Evolutionary conservation across 495 filamentous ascomycete species (phyloP).

Genomic region (Rusavskia elegans): DNA sequence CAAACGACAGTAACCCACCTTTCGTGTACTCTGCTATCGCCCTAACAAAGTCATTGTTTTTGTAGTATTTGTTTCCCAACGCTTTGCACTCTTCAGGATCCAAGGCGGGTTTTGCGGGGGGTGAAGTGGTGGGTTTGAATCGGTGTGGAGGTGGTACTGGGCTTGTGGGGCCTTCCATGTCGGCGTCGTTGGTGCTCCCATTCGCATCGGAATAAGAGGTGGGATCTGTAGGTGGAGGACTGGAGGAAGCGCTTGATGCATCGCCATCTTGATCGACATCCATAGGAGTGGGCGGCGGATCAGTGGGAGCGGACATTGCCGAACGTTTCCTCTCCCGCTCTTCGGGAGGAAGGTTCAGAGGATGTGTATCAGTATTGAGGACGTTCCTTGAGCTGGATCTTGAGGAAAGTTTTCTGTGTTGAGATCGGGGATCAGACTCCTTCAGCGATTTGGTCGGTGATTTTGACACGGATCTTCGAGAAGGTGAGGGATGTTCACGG

Average conservation of each 20-base stretch:
- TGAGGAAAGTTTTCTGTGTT: conserved; percentile 21
- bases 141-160: conserved; percentile 73
- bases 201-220: conserved; percentile 16
- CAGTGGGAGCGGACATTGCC: conserved; percentile 50
- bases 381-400: conserved; percentile 13
- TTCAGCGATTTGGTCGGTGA: conserved; percentile 8
- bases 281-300: conserved; percentile 45
- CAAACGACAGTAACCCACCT: conserved; percentile 37
- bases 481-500: conserved; percentile 2
- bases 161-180: conserved; percentile 32
- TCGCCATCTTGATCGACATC: conserved; percentile 60
- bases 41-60: conserved; percentile 67
- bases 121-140: conserved; percentile 39
- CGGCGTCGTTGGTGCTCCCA: conserved; percentile 34
- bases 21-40: conserved; percentile 90
- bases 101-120: conserved; percentile 30
- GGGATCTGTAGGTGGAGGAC: conserved; percentile 11
- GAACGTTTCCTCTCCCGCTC: conserved; percentile 60
- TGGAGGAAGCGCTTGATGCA: conserved; percentile 25
- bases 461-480: conserved; percentile 3
- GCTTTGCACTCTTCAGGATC: conserved; percentile 85
- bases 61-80: conserved; percentile 91
- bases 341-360: conserved; percentile 75
- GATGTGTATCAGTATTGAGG: conserved; percentile 45
- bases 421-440: conserved; percentile 14